These are phyloP conservation scores for Blastobotrys persicus DNA, from an alignment of 1,139 yeast genomes.

Conservation along the genomic window DNA sequence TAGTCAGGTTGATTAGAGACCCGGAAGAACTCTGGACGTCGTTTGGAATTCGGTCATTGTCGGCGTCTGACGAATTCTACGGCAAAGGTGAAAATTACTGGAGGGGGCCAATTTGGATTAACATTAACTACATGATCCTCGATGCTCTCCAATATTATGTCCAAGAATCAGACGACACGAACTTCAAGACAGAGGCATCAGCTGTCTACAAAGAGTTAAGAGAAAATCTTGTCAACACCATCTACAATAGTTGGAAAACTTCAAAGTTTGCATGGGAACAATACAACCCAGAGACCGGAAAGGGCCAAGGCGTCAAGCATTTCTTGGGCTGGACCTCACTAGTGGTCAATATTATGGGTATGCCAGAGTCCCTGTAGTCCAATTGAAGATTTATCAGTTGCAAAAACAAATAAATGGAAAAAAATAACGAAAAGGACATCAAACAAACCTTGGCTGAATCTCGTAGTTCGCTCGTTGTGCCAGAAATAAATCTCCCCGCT, in stretches of 20 bases:
- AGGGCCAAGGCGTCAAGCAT: slow-evolving; percentile 78
- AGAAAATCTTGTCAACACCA: slow-evolving; percentile 62
- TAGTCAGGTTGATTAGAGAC: slow-evolving; percentile 60
- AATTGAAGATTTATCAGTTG: not conserved
- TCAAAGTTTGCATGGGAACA: slow-evolving; percentile 93
- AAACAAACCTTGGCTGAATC: too few relatives aligned
- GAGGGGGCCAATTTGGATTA: slow-evolving; percentile 94
- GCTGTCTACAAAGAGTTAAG: slow-evolving; percentile 59
- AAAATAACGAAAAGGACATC: too few relatives aligned
- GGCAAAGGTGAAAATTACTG: slow-evolving; percentile 88
- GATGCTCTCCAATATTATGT: slow-evolving; percentile 65
- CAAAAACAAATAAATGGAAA: too few relatives aligned
- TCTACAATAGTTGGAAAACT: slow-evolving; percentile 61
- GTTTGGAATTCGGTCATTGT: slow-evolving; percentile 79
- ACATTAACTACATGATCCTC: slow-evolving; percentile 78
- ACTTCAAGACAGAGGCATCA: slow-evolving; percentile 42
- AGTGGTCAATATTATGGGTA: slow-evolving; percentile 74
- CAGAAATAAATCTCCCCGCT: too few relatives aligned
- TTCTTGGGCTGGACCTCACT: slow-evolving; percentile 94
- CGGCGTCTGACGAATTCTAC: slow-evolving; percentile 63
- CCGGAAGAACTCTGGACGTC: slow-evolving; percentile 75
- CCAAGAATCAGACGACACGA: slow-evolving; percentile 22
- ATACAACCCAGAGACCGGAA: slow-evolving; percentile 74
- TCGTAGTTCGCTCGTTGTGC: too few relatives aligned
- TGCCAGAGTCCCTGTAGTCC: slow-evolving; percentile 50